Evolutionary conservation across 176 grass and related monocot species (phyloP).

Genomic region (Tillandsia leiboldiana): DNA sequence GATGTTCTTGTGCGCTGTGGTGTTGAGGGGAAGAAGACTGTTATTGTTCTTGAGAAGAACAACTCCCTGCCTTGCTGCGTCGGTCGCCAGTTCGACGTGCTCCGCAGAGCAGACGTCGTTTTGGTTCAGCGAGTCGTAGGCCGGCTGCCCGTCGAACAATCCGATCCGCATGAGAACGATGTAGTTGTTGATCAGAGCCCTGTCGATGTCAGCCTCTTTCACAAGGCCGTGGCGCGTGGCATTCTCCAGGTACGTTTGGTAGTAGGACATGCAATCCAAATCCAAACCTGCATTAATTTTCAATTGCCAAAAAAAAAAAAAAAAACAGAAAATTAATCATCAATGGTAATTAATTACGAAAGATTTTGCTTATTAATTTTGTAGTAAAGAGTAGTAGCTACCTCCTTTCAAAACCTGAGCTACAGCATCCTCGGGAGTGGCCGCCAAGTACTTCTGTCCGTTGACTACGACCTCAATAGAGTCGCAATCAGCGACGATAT

Average conservation of each 20-base stretch:
- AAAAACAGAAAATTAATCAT: too few species aligned
- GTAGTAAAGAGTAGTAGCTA: too few species aligned
- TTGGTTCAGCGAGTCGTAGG: conserved; percentile 14
- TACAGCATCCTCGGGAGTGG: conserved; percentile 55
- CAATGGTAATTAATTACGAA: too few species aligned
- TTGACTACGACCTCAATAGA: conserved; percentile 38
- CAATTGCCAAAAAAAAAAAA: not conserved
- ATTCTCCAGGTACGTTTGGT: conserved; percentile 19
- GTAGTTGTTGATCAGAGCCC: conserved; percentile 51
- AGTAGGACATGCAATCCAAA: conserved; percentile 44
- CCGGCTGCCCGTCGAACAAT: conserved; percentile 67
- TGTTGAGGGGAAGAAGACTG: conserved; percentile 31
- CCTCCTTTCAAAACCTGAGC: conserved; percentile 14
- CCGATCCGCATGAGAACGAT: conserved; percentile 50
- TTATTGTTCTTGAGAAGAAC: conserved; percentile 63
- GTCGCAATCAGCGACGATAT: conserved; percentile 71
- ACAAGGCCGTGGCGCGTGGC: conserved; percentile 37
- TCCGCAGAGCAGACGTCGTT: conserved; percentile 37
- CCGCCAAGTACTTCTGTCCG: conserved; percentile 23
- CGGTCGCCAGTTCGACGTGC: conserved; percentile 48
- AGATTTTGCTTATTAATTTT: too few species aligned
- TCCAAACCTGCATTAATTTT: conserved; percentile 50
- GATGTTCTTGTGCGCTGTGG: not conserved
- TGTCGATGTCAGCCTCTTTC: conserved; percentile 44
- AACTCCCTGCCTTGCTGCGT: conserved; percentile 64